Percentiles rank a stretch among this genome's conserved stretches.
These are phyloP conservation scores for Neurospora sp. DNA, from an alignment of 495 filamentous ascomycete genomes.

Conservation along the genomic window DNA sequence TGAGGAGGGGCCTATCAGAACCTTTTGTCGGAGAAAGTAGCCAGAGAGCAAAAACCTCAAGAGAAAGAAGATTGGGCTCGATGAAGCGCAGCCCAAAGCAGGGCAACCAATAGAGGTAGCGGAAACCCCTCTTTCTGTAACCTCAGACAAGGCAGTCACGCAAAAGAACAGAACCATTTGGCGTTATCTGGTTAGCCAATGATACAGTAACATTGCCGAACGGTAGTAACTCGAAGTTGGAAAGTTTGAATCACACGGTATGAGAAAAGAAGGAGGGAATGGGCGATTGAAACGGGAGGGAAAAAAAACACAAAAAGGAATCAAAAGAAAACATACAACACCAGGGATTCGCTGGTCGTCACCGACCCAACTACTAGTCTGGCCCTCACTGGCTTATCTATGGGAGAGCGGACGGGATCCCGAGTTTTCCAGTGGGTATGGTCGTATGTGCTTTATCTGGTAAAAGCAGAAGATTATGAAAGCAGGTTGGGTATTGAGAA, in stretches of 20 bases:
- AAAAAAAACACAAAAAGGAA: not conserved
- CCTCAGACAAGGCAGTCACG: not conserved
- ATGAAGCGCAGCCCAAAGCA: not conserved
- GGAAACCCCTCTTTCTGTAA: not conserved
- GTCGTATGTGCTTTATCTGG: too few relatives aligned
- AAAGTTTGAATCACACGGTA: not conserved
- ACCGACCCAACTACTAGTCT: slow-evolving; percentile 35
- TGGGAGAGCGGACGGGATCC: too few relatives aligned
- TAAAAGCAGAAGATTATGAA: too few relatives aligned
- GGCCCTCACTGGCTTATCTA: too few relatives aligned
- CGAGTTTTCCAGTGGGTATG: too few relatives aligned
- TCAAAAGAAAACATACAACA: slow-evolving; percentile 27
- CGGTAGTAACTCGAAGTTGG: not conserved
- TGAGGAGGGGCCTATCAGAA: not conserved
- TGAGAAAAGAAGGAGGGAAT: not conserved
- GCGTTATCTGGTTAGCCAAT: not conserved
- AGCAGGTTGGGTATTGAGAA: too few relatives aligned
- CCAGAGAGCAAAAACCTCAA: not conserved
- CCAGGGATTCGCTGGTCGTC: slow-evolving; percentile 30
- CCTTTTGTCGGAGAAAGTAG: not conserved
- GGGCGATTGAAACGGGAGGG: not conserved
- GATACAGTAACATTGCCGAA: not conserved
- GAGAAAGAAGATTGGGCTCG: not conserved
- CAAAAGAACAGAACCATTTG: not conserved
- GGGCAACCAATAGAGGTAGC: not conserved